These are phyloP conservation scores for Gaultheria prostrata DNA, from an alignment of 148 eudicot genomes.

Conservation along the genomic window DNA sequence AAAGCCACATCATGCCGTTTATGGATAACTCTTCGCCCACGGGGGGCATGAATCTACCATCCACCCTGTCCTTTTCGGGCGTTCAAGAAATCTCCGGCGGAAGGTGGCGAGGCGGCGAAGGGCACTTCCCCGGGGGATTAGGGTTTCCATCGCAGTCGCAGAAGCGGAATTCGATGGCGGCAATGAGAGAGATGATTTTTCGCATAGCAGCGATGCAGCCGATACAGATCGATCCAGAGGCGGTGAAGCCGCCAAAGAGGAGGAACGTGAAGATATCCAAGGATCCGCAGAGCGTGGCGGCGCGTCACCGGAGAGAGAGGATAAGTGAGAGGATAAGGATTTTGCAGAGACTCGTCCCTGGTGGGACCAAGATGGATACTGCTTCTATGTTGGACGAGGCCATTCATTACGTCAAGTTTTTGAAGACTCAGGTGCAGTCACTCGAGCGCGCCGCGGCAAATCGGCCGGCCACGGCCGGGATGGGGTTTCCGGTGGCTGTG, in stretches of 20 bases:
- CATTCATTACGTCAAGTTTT: slow-evolving; percentile 75
- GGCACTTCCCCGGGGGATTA: neutral
- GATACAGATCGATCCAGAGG: slow-evolving; percentile 77
- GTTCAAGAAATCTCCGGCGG: neutral
- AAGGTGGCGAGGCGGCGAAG: slow-evolving; percentile 13
- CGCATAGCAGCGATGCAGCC: slow-evolving; percentile 91
- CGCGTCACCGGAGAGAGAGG: slow-evolving; percentile 75
- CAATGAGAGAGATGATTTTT: slow-evolving; percentile 88
- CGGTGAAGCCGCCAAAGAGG: slow-evolving; percentile 74
- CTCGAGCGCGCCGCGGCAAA: slow-evolving; percentile 48
- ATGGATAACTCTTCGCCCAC: neutral
- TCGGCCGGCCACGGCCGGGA: slow-evolving; percentile 27
- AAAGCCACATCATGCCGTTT: neutral
- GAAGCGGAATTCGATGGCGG: slow-evolving; percentile 57
- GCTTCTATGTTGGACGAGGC: slow-evolving; percentile 93
- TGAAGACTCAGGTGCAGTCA: slow-evolving; percentile 73
- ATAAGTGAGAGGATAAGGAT: slow-evolving; percentile 78
- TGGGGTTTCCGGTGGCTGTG: slow-evolving; percentile 51
- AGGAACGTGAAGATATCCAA: slow-evolving; percentile 74
- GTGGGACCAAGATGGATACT: slow-evolving; percentile 91
- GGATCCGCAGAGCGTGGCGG: slow-evolving; percentile 89
- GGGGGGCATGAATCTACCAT: slow-evolving; percentile 19
- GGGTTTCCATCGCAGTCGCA: slow-evolving; percentile 14
- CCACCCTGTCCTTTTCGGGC: slow-evolving; percentile 18
- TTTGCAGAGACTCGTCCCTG: slow-evolving; percentile 79